Percentiles rank a stretch among this genome's conserved stretches.
phyloP scores from a whole-genome alignment of 148 eudicot genomes.

The Polygonum maritimum region DNA sequence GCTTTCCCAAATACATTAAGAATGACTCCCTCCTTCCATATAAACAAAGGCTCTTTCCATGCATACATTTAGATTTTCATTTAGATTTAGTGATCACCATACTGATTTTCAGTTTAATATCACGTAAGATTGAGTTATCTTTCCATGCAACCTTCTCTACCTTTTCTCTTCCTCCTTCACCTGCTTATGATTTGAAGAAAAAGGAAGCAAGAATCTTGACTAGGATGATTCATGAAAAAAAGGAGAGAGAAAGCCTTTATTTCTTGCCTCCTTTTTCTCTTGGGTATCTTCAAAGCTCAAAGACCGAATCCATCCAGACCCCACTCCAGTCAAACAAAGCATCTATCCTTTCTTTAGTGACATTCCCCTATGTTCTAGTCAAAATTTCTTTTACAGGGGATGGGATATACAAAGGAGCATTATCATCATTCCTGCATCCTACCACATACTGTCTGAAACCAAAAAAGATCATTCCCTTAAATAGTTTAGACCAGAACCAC shows the following conservation, averaged over 20 bases:
- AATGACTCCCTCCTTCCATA: neutral
- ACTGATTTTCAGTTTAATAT: neutral
- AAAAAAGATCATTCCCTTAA: neutral
- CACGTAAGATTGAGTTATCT: neutral
- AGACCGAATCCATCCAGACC: neutral
- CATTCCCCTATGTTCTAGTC: neutral
- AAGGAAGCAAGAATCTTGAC: conserved; percentile 1
- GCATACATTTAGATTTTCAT: neutral
- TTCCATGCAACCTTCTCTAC: neutral
- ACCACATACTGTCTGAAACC: neutral
- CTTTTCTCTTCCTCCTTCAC: neutral
- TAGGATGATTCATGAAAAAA: conserved; percentile 1
- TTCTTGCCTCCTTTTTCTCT: neutral
- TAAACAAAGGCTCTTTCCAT: neutral
- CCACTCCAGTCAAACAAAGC: conserved; percentile 12
- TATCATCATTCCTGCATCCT: conserved; percentile 1
- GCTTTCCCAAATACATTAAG: neutral
- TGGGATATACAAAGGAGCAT: neutral
- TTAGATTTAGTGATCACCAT: neutral
- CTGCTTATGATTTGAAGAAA: neutral
- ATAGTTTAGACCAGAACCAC: neutral
- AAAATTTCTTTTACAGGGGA: neutral
- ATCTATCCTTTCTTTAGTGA: conserved; percentile 3
- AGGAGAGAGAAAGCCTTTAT: neutral
- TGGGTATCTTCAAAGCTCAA: conserved; percentile 9